Base-by-base conservation (phyloP, 352 stramenopile genomes). In the Phytophthora citricola region DNA sequence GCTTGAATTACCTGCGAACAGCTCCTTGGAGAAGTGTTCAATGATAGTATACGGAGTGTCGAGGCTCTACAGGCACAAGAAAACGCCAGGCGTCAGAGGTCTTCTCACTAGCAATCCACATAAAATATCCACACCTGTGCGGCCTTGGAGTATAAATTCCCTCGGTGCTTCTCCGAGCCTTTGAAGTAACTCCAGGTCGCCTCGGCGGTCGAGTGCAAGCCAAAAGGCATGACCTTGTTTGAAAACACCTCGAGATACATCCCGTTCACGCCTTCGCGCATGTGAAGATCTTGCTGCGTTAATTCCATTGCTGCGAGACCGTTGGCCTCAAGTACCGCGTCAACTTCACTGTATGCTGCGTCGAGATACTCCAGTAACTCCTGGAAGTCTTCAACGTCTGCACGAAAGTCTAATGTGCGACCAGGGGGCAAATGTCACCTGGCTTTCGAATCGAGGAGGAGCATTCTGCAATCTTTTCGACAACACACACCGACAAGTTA, bases 151-250 rank as follows among this genome's bases (percentile, higher is more conserved):
- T 78, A 78, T 29, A 78, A 27, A 29, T 48, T 76, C 5, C 66
- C 71, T 36, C 64, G 61, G 44, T 79, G 71, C 27, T 78, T 78
- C 45, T 73, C 59, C 1, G 63, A 65, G n/a, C 71, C 61, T 44
- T 76, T 79, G 32, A 77, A 77, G 14, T 76, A 66, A 22, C 75
- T 61, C 71, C 68, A 79, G 0, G 64, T 67, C 22, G 64, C 72
- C 14, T 77, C 51, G 10, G 62, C 72, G 0, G 59, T 72, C 10
- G 49, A 29, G 26, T 69, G 48, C 24, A 79, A 26, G 1, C 60
- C 47, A 44, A 78, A 81, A 7, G 69, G 65, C 48, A 78, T 63
- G 12, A 65, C 49, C 24, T 76, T 75, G 57, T 65, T 75, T 0
- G 56, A 72, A 34, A 75, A 72, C 9, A 78, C 55, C 27, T 81